Evolutionary conservation across 2,329 filamentous ascomycete species (phyloP), one percentile per base, ranked within the genome.

Genomic region (Myriosclerotinia curreyana): DNA sequence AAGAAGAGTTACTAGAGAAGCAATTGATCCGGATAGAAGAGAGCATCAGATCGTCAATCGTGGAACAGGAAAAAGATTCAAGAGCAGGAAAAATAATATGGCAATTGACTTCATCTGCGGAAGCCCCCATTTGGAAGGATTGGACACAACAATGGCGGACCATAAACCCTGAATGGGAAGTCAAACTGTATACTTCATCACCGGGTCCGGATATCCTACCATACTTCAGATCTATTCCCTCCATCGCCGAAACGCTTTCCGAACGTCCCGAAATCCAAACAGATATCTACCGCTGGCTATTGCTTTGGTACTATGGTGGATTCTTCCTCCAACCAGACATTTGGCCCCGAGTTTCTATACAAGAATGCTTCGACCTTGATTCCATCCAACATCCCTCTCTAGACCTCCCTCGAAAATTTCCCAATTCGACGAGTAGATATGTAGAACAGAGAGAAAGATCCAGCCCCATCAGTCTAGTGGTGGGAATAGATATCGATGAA

Each of bases 221-320:
- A 7, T 34, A 64, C 40, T 71, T 68, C 53, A 15, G 55, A 22
- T 40, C 56, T 25, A 63, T 70, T 14, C 66, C 66, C 5, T 55
- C 64, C 22, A 68, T 71, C 17, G 36, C 34, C 28, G 31, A 58
- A 14, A 60, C 66, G 6, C 64, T 65, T 17, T 44, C 53, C 5
- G 34, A 44, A 6, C 59, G 65, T 22, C 61, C 65, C 8, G 46
- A 48, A 25, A 48, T 71, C 12, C 50, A 60, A 48, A 54, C 62
- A 15, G 66, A 71, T 59, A 38, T 71, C 20, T 40, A 64, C 8
- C 64, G 66, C 22, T 69, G 69, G 64, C 36, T 70, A 8, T 14
- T 71, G 8, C 59, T 71, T 5, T 71, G 68, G 68, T 70, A 68
- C 48, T 46, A 69, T 66, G 70, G 70, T 0, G 69, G 70, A 1